Evolutionary conservation across 805 yeast species (phyloP).

Genomic region (Saccharomycopsis vini): DNA sequence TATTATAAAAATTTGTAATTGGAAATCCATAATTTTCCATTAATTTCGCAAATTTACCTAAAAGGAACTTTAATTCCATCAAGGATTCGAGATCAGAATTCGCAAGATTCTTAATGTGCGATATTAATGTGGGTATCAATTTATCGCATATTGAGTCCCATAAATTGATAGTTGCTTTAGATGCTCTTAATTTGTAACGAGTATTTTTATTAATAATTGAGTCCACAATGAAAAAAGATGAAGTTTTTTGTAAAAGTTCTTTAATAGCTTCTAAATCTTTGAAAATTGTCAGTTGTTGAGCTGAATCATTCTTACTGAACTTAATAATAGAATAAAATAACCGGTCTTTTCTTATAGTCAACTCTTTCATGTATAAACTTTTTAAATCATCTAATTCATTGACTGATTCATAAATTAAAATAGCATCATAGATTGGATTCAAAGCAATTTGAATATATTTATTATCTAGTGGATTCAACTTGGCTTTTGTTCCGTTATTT

Average conservation of each 20-base stretch:
- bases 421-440: slow-evolving; percentile 72
- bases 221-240: slow-evolving; percentile 75
- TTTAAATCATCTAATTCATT: slow-evolving; percentile 55
- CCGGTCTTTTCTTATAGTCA: slow-evolving; percentile 60
- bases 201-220: slow-evolving; percentile 57
- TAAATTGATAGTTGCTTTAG: slow-evolving; percentile 48
- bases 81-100: slow-evolving; percentile 38
- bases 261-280: slow-evolving; percentile 38
- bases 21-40: slow-evolving; percentile 65
- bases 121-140: slow-evolving; percentile 44
- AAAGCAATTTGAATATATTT: slow-evolving; percentile 44
- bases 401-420: slow-evolving; percentile 70
- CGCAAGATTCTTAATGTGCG: slow-evolving; percentile 23
- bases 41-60: slow-evolving; percentile 67
- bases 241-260: slow-evolving; percentile 48
- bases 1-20: slow-evolving; percentile 48
- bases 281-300: slow-evolving; percentile 23
- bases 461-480: slow-evolving; percentile 42
- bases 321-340: slow-evolving; percentile 56
- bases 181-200: slow-evolving; percentile 51
- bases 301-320: slow-evolving; percentile 24
- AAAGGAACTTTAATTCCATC: slow-evolving; percentile 45
- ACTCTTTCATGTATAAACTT: slow-evolving; percentile 58
- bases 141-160: slow-evolving; percentile 65
- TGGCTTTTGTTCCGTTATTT: slow-evolving; percentile 35